Base-by-base conservation (phyloP, 352 stramenopile species). In the Phytophthora ohioensis region DNA sequence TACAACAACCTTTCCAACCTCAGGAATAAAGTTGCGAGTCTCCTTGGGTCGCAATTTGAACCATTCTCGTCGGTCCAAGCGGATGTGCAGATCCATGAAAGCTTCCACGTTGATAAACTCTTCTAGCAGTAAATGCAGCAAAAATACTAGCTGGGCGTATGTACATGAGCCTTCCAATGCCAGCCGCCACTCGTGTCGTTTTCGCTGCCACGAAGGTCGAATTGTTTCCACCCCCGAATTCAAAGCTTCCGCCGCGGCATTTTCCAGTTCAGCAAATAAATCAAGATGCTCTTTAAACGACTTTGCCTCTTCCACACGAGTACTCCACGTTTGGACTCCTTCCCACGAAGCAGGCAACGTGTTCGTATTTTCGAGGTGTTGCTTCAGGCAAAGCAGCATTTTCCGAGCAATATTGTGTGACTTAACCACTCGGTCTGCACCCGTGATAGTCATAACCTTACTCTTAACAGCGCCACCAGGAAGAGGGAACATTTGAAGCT, bases 51-150 rank as follows among this genome's bases (percentile, higher is more conserved):
- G 85, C 34, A 95, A 67, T 65, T 94, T 91, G 36, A 95, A 58
- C 84, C 85, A 95, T 36, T 95, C 86, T 12, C 85, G 90, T 21
- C 86, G 74, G 57, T 94, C 82, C 11, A 95, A 73, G 15, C 79
- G 75, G 5, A 87, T 78, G 34, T 89, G 85, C 13, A 92, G 70
- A 69, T 95, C 88, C 78, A 92, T 83, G 55, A 94, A 94, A 15
- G 85, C 84, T 61, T 94, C 85, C 17, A 92, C 78, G 53, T 93
- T 85, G 55, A 95, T 81, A 51, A 90, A 91, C 67, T 95, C 84
- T 48, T 90, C 83, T 11, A 95, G 69, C 32, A 93, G 78, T 36
- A 91, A 70, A 59, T 92, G 79, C 36, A 95, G 66, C 38, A 95
- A 55, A 54, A 95, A 86, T 15, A 91, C 80, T 10, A 93, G 30